Evolutionary conservation across 1,284 basidiomycete species (phyloP).

Genomic region (Cutaneotrichosporon cavernicola): DNA sequence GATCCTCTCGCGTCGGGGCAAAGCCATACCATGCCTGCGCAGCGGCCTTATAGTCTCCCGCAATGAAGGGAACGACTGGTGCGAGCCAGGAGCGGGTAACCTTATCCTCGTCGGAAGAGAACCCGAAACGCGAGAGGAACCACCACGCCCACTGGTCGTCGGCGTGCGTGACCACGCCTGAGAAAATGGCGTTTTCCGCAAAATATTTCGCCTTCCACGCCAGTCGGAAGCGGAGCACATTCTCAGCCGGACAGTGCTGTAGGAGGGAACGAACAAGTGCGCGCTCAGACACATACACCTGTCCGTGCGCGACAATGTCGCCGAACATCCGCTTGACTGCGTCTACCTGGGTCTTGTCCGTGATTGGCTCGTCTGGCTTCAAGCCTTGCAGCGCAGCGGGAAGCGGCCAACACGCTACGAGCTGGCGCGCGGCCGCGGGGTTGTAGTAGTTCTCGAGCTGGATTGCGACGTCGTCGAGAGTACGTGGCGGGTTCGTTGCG

Average conservation of each 20-base stretch:
- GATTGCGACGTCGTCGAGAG: constrained; percentile 16
- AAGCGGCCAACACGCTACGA: constrained; percentile 14
- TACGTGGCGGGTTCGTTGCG: constrained; percentile 29
- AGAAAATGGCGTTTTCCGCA: constrained; percentile 4
- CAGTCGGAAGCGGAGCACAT: constrained; percentile 28
- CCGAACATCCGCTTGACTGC: constrained; percentile 26
- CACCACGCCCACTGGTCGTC: constrained; percentile 33
- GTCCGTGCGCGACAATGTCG: constrained; percentile 30
- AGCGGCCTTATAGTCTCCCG: constrained; percentile 19
- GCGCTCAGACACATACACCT: constrained; percentile 29
- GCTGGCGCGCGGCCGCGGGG: constrained; percentile 21
- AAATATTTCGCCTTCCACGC: constrained; percentile 20
- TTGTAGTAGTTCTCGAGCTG: constrained; percentile 34
- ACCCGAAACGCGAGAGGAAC: constrained; percentile 28
- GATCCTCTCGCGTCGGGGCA: constrained; percentile 6
- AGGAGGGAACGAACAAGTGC: constrained; percentile 25
- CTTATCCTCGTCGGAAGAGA: constrained; percentile 17
- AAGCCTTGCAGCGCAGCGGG: constrained; percentile 4
- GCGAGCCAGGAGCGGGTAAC: constrained; percentile 23
- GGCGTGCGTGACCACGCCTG: constrained; percentile 25
- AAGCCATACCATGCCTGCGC: constrained; percentile 28
- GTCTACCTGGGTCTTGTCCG: constrained; percentile 1
- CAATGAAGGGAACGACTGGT: constrained; percentile 25
- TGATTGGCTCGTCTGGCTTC: constrained; percentile 7
- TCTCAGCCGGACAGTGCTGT: constrained; percentile 21